These are phyloP conservation scores for Paecilomyces formosus DNA, from an alignment of 2,329 filamentous ascomycete species.

Conservation along the genomic window DNA sequence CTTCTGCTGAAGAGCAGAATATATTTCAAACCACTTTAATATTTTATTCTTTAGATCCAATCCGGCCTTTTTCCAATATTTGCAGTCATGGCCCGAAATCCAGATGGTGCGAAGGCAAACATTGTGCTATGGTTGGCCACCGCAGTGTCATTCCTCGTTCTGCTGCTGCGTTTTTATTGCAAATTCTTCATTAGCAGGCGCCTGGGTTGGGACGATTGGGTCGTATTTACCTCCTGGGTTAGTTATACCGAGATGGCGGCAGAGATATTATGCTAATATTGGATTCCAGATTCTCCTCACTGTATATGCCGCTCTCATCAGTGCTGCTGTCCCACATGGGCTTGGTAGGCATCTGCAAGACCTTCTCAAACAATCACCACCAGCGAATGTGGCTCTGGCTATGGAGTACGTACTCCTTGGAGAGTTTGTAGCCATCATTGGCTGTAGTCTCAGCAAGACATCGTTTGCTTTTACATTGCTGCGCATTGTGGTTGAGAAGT, in stretches of 20 bases:
- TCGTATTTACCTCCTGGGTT: background rate
- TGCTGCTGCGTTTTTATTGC: background rate
- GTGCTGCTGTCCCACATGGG: background rate
- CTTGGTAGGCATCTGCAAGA: background rate
- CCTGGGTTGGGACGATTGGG: background rate
- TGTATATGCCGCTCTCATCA: background rate
- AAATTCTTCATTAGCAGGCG: background rate
- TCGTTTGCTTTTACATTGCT: constrained; percentile 17
- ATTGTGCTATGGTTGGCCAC: background rate
- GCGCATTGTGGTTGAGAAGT: constrained; percentile 13
- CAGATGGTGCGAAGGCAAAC: background rate
- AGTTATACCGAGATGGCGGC: background rate
- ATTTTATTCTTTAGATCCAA: background rate
- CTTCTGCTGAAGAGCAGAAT: background rate
- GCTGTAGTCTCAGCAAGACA: constrained; percentile 16
- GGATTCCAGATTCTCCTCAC: background rate
- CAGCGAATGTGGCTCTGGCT: background rate
- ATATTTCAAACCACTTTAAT: background rate
- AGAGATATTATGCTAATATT: background rate
- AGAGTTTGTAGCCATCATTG: constrained; percentile 7
- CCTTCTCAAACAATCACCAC: background rate
- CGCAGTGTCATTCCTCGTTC: background rate
- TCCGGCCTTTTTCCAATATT: background rate
- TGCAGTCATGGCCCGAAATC: background rate
- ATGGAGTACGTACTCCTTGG: background rate